phyloP scores from a whole-genome alignment of 1,284 basidiomycete genomes.

The Ustilago esculenta region DNA sequence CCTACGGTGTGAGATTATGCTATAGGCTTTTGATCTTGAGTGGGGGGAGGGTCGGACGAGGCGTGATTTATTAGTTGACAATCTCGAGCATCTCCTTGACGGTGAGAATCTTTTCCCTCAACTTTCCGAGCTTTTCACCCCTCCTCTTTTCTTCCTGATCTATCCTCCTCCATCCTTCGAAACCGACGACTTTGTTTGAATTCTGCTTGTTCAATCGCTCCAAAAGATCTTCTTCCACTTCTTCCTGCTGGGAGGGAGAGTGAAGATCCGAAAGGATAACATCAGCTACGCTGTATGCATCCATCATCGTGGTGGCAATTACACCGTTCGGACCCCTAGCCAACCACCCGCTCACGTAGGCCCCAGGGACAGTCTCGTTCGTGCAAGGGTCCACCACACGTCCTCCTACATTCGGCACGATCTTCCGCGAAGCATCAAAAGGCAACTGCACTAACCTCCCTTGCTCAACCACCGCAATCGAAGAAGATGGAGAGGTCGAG shows the following conservation, averaged over 20 bases:
- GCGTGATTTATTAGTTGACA: too few species aligned
- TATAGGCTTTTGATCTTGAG: too few species aligned
- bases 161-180: too few species aligned
- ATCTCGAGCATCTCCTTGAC: conserved; percentile 46
- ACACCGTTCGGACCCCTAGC: conserved; percentile 91
- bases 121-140: conserved; percentile 75
- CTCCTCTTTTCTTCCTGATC: conserved; percentile 75
- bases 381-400: conserved; percentile 57
- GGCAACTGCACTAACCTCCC: conserved; percentile 23
- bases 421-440: conserved; percentile 21
- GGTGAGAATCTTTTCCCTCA: conserved; percentile 76
- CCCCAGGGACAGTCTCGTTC: conserved; percentile 70
- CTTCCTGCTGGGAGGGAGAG: neutral
- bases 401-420: conserved; percentile 59
- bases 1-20: too few species aligned
- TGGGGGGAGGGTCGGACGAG: too few species aligned
- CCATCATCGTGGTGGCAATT: conserved; percentile 90
- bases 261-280: conserved; percentile 73
- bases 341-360: conserved; percentile 96
- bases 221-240: too few species aligned
- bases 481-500: neutral
- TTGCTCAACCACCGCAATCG: neutral
- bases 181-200: neutral
- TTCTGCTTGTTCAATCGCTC: neutral
- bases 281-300: conserved; percentile 84